A percentile compares a stretch with the other conserved stretches of the same genome.
phyloP scores from a whole-genome alignment of 2,329 filamentous ascomycete species.

The Blastomyces gilchristii region DNA sequence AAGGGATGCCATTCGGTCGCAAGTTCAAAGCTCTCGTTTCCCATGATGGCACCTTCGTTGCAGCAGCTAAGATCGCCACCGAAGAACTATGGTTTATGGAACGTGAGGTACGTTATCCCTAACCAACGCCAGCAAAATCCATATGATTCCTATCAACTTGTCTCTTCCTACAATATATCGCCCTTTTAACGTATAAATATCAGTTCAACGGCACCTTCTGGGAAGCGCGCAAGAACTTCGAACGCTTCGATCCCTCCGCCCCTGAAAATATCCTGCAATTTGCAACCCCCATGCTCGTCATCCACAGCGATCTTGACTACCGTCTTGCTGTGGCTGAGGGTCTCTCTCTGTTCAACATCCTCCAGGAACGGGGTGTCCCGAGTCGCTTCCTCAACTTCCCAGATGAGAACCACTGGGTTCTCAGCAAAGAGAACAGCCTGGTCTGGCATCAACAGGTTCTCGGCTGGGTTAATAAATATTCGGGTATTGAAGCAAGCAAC shows the following conservation, averaged over 20 bases:
- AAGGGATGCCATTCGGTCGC: conserved; percentile 71
- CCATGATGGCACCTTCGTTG: conserved; percentile 75
- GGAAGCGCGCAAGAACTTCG: conserved; percentile 51
- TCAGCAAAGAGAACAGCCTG: conserved; percentile 79
- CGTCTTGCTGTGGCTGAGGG: conserved; percentile 74
- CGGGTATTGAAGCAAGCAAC: conserved; percentile 25
- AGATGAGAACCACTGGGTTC: conserved; percentile 63
- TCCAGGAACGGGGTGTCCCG: conserved; percentile 62
- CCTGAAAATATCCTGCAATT: conserved; percentile 55
- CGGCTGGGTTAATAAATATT: conserved; percentile 55
- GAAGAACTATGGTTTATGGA: conserved; percentile 46
- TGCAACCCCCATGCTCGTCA: conserved; percentile 70
- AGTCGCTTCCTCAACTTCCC: conserved; percentile 71
- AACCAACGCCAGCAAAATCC: no score
- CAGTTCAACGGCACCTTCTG: conserved; percentile 42
- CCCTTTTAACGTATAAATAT: not conserved
- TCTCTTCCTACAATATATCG: not conserved
- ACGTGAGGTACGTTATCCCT: conserved; percentile 29
- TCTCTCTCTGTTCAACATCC: conserved; percentile 66
- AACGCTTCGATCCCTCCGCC: conserved; percentile 55
- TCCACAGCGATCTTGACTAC: conserved; percentile 80
- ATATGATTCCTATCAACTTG: not conserved
- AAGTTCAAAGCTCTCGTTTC: conserved; percentile 81
- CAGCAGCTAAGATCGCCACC: conserved; percentile 39
- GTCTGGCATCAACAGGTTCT: conserved; percentile 80